These are phyloP conservation scores for Peniophora sp. DNA, from an alignment of 1,284 basidiomycete genomes.

Conservation along the genomic window DNA sequence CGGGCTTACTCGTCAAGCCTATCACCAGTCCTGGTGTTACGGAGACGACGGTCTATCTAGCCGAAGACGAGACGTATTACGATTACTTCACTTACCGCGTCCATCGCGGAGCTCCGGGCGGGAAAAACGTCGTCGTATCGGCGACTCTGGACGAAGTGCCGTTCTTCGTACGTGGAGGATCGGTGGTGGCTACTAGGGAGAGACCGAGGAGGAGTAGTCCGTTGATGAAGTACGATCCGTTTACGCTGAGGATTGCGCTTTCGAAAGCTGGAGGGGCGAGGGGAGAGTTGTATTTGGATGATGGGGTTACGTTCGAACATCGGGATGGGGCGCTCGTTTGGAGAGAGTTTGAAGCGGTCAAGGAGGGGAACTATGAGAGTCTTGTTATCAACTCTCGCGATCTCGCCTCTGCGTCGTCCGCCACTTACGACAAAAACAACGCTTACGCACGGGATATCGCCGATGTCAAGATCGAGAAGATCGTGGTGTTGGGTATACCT, in stretches of 20 bases:
- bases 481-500: constrained; percentile 73
- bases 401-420: constrained; percentile 39
- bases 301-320: constrained; percentile 83
- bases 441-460: constrained; percentile 59
- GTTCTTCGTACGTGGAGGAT: constrained; percentile 87
- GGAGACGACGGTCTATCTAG: constrained; percentile 75
- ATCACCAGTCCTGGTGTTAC: constrained; percentile 72
- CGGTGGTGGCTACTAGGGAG: constrained; percentile 82
- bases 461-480: constrained; percentile 71
- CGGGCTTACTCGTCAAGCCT: constrained; percentile 90
- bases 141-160: constrained; percentile 80
- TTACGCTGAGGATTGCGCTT: constrained; percentile 85
- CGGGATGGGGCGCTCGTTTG: constrained; percentile 78
- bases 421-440: constrained; percentile 52
- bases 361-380: constrained; percentile 27
- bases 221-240: constrained; percentile 88
- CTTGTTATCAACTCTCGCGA: constrained; percentile 49
- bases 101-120: constrained; percentile 57
- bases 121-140: constrained; percentile 65
- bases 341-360: constrained; percentile 64
- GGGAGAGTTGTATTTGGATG: constrained; percentile 93
- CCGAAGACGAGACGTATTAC: constrained; percentile 93
- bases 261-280: constrained; percentile 55
- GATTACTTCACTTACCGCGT: constrained; percentile 77
- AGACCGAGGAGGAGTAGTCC: constrained; percentile 81